phyloP scores from a whole-genome alignment of 225 moss, liverwort and hornwort genomes.

The Thuidium tamariscinum region DNA sequence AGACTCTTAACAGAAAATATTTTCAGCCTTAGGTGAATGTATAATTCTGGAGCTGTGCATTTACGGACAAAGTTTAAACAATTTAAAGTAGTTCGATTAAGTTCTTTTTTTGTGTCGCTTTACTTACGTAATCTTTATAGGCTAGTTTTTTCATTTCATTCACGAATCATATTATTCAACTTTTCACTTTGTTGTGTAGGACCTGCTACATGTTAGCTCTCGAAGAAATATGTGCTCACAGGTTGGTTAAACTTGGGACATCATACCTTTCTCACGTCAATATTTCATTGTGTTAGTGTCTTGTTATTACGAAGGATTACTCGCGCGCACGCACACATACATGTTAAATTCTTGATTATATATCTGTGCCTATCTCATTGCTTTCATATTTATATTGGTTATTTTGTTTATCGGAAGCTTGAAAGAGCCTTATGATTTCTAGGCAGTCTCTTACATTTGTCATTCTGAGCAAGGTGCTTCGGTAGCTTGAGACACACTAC shows the following conservation, averaged over 20 bases:
- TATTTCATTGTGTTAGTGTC: background rate
- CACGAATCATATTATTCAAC: background rate
- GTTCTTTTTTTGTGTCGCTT: background rate
- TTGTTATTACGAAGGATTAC: background rate
- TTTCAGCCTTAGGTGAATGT: background rate
- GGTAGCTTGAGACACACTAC: background rate
- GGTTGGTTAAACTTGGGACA: conserved; percentile 14
- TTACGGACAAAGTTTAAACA: background rate
- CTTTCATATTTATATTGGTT: background rate
- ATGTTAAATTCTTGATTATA: background rate
- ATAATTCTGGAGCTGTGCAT: background rate
- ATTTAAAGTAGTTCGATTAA: background rate
- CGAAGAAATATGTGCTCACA: conserved; percentile 30
- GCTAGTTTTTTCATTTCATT: background rate
- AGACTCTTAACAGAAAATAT: background rate
- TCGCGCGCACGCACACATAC: background rate
- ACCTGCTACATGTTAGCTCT: conserved; percentile 21
- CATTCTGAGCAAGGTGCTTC: background rate
- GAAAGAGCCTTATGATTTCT: background rate
- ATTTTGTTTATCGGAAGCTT: background rate
- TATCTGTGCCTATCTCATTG: background rate
- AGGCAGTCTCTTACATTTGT: background rate
- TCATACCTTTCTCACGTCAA: background rate
- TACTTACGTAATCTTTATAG: background rate
- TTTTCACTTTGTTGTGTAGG: conserved; percentile 13